Evolutionary conservation across 2,329 filamentous ascomycete genomes (phyloP), one percentile per base, ranked within the genome.

Genomic region (Zymoseptoria tritici): DNA sequence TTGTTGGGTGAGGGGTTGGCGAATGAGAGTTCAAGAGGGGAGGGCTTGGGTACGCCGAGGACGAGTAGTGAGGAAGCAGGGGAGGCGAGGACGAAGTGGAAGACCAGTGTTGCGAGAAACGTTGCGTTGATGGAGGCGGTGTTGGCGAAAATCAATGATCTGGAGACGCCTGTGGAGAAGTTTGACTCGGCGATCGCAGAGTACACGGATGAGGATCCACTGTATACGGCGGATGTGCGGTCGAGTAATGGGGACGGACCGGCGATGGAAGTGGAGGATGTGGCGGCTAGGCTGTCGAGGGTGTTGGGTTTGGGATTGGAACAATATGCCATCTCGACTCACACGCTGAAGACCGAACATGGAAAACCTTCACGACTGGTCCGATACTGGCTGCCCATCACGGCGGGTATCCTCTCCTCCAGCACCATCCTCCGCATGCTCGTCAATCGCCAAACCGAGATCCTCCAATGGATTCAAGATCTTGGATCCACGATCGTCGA

Each of bases 111-210:
- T 20, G 87, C 90, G 65, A 85, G 87, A 59, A 95, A 89, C 66
- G 87, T 97, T 52, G 85, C 86, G 21, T 77, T 97, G 29, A 95
- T 97, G 82, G 90, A 95, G 68, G 89, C 88, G 68, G 87, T 97
- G 20, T 81, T 96, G 5, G 83, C 82, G 26, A 88, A 91, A 66
- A 85, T 89, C 19, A 83, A 84, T 53, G 78, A 82, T 21, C 74
- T 89, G 49, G 85, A 89, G 22, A 73, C 79, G 20, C 75, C 75
- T 8, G 71, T 81, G 9, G 75, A 78, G 29, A 80, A 81, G 57
- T 84, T 85, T 64, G 82, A 85, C 67, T 76, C 81, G 51, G 76
- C 76, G 1, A 78, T 85, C 22, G 80, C 80, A 54, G 78, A 83
- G 31, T 81, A 82, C 78, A 73, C 86, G 78, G 70, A 78, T 56